Evolutionary conservation across 202 grass and related monocot species (phyloP), one percentile per base, ranked within the genome.

Genomic region (Eragrostis tef): DNA sequence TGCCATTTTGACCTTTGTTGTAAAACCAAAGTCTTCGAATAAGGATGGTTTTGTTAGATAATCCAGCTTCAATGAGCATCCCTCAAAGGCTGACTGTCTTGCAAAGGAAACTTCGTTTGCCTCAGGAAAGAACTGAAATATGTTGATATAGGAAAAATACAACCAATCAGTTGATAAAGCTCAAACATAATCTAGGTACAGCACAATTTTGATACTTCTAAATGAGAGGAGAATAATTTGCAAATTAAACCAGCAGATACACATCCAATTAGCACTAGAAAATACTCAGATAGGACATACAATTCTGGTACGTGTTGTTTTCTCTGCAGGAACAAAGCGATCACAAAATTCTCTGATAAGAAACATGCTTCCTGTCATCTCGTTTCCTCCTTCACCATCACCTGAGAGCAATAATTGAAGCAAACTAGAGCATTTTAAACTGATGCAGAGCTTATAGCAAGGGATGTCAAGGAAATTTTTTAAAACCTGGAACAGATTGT

Each of bases 301-400:
- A 81, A 98, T 83, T 86, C 92, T 86, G 1, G 95, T 98, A 76
- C 86, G 81, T 50, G 84, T 91, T 67, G 49, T 14, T 86, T 98
- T 93, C 59, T 98, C 95, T 51, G 95, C 84, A 80, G 90, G 70
- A 77, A 98, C 83, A 47, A 98, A 81, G 49, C 76, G 77, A 67
- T 98, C 80, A 16, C 95, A 98, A 79, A 93, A 98, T 73, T 84
- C 92, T 86, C 90, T 91, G 11, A 94, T 98, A 15, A 98, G 88
- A 89, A 94, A 83, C 95, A 98, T 87, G 68, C 92, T 91, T 88
- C 88, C 95, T 68, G 95, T 98, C 95, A 98, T 98, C 75, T 98
- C 95, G 88, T 72, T 98, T 76, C 95, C 95, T 77, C 95, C 95
- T 79, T 98, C 95, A 0, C 92, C 92, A 64, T 98, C 95, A 51